Evolutionary conservation across 768 basidiomycete genomes (phyloP), one percentile per base, ranked within the genome.

Genomic region (Pleurotus eryngii): DNA sequence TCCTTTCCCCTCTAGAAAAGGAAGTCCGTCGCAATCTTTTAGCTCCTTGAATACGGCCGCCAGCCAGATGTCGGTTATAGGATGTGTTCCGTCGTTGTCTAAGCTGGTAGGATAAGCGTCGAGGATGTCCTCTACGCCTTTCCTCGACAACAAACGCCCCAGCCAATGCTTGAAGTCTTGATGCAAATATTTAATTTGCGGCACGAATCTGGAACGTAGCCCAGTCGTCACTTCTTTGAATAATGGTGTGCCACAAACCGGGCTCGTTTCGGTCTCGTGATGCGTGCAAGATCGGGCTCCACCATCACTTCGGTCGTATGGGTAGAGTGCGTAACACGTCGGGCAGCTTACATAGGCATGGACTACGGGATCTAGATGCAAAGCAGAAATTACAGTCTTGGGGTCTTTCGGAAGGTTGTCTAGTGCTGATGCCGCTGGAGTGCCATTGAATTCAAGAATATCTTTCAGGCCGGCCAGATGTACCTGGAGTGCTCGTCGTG

Each of bases 161-260:
- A 70, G n/a, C 68, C 70, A 70, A 2, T 59, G 24, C 47, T 66
- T 65, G 4, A 70, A 17, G 2, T 56, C 55, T 4, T 70, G 66
- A 46, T 68, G 63, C 3, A 64, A 55, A 46, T 65, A 67, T n/a
- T 45, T 63, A 0, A 45, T 22, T 6, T 55, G 42, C 24, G 67
- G 60, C n/a, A 48, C 24, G 24, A 14, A 48, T 46, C 22, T 57
- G 14, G 12, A 46, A 35, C 47, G 46, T 8, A 22, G 56, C 26
- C 24, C 49, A 17, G 45, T 4, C 60, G 17, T 2, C 62, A 61
- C 14, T 17, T 54, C 35, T 54, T 54, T 54, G 18, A 8, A 39
- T 22, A 54, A 39, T 12, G 9, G 30, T 22, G 27, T 12, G 51
- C 37, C 37, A 39, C 51, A 54, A 3, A n/a, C 11, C 12, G 37